A percentile compares a stretch with the other conserved stretches of the same genome.
Conservation (phyloP, 1,284 basidiomycete species). For the Cryptococcus depauperatus region DNA sequence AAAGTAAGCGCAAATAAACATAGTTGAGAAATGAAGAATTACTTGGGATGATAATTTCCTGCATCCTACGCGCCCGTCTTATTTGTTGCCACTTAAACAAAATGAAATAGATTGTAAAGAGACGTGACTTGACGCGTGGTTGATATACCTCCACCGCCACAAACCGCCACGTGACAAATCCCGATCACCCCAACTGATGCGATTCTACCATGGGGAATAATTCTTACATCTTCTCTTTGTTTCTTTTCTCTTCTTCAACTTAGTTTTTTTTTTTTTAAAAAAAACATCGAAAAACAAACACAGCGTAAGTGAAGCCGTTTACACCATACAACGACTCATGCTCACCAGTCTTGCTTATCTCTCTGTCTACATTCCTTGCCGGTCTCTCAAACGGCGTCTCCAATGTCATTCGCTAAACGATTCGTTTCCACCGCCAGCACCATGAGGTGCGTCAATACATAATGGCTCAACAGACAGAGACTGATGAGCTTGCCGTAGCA, state of each 20-base stretch:
- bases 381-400: neutral
- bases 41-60: constrained; percentile 42
- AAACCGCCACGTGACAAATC: neutral
- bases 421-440: constrained; percentile 37
- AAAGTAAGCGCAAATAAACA: neutral
- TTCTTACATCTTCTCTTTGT: neutral
- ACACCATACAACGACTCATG: constrained; percentile 17
- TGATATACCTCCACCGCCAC: neutral
- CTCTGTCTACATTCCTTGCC: neutral
- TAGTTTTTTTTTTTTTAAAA: neutral
- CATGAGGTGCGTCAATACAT: constrained; percentile 32
- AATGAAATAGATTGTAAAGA: no score
- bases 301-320: constrained; percentile 5
- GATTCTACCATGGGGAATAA: neutral
- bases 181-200: neutral
- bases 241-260: neutral
- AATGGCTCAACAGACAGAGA: neutral
- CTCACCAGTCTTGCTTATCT: constrained; percentile 20
- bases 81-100: no score
- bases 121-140: neutral
- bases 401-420: constrained; percentile 40
- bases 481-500: constrained; percentile 11
- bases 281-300: constrained; percentile 6
- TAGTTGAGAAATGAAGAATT: constrained; percentile 7
- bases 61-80: constrained; percentile 14